Conservation (phyloP, 805 yeast species). For the Monosporozyma servazzii region DNA sequence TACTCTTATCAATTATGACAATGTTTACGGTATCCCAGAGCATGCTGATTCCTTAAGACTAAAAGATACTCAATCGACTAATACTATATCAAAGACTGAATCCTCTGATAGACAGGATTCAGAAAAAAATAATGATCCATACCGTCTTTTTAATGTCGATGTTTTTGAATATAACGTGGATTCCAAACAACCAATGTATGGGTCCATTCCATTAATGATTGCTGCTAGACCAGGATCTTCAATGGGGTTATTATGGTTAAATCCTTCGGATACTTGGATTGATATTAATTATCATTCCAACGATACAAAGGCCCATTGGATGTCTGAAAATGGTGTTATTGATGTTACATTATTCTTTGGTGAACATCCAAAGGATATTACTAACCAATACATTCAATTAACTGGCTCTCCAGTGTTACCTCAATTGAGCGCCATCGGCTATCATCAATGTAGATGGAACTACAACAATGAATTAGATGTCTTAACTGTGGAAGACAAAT, state of each 20-base stretch:
- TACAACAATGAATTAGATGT: slow-evolving; percentile 85
- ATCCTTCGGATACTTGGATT: slow-evolving; percentile 85
- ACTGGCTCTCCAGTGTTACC: slow-evolving; percentile 75
- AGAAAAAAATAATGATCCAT: slow-evolving; percentile 39
- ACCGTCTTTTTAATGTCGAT: slow-evolving; percentile 85
- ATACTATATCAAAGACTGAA: not conserved
- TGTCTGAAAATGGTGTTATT: slow-evolving; percentile 79
- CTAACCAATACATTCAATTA: slow-evolving; percentile 51
- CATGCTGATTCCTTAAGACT: slow-evolving; percentile 78
- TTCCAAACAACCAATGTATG: slow-evolving; percentile 87
- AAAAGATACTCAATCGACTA: slow-evolving; percentile 46
- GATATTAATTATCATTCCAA: slow-evolving; percentile 40
- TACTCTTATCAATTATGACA: slow-evolving; percentile 45
- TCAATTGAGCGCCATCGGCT: slow-evolving; percentile 68
- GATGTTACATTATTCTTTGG: slow-evolving; percentile 68
- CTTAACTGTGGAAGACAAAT: slow-evolving; percentile 52
- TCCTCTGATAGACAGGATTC: not conserved
- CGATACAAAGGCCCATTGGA: slow-evolving; percentile 67
- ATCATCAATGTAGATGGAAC: slow-evolving; percentile 97
- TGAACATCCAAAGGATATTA: slow-evolving; percentile 45
- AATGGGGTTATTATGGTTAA: slow-evolving; percentile 83
- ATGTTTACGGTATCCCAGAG: slow-evolving; percentile 93
- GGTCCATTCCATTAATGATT: slow-evolving; percentile 81
- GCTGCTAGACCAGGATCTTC: slow-evolving; percentile 51
- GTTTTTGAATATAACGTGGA: slow-evolving; percentile 86